phyloP scores from a whole-genome alignment of 805 yeast species.

The Metschnikowia anglica region DNA sequence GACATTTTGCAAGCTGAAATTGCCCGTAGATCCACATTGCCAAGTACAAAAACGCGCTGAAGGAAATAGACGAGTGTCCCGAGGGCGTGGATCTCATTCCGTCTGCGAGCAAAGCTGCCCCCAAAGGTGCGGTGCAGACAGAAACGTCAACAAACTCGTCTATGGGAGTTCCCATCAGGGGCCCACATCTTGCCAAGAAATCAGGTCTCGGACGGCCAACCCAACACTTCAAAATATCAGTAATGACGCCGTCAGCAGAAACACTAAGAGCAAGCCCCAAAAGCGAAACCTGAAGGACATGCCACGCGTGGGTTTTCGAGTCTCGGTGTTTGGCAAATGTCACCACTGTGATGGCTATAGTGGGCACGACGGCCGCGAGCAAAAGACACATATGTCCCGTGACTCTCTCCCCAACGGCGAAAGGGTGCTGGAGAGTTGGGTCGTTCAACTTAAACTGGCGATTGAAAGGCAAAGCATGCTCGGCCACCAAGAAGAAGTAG shows the following conservation, averaged over 20 bases:
- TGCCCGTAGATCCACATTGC: constrained; percentile 51
- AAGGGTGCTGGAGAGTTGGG: constrained; percentile 37
- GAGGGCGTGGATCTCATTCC: constrained; percentile 60
- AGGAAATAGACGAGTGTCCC: constrained; percentile 56
- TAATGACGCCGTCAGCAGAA: constrained; percentile 32
- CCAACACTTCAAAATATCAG: constrained; percentile 40
- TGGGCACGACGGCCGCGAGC: constrained; percentile 29
- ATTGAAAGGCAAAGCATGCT: constrained; percentile 33
- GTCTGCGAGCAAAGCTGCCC: constrained; percentile 35
- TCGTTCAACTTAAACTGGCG: constrained; percentile 37
- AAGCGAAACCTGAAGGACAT: constrained; percentile 30
- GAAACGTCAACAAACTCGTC: constrained; percentile 22
- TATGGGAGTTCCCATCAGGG: constrained; percentile 13
- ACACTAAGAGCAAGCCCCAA: constrained; percentile 32
- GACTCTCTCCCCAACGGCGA: constrained; percentile 33
- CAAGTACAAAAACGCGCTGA: constrained; percentile 48
- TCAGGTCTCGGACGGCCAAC: constrained; percentile 26
- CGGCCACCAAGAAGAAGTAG: constrained; percentile 33
- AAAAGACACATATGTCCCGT: constrained; percentile 27
- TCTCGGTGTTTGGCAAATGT: constrained; percentile 14
- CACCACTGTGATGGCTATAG: constrained; percentile 20
- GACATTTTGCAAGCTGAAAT: constrained; percentile 19
- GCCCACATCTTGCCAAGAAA: constrained; percentile 20
- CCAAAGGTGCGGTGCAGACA: constrained; percentile 29
- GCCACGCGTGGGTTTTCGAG: constrained; percentile 19